Evolutionary conservation across 148 eudicot species (phyloP), one percentile per base, ranked within the genome.

Genomic region (Nepenthes gracilis): DNA sequence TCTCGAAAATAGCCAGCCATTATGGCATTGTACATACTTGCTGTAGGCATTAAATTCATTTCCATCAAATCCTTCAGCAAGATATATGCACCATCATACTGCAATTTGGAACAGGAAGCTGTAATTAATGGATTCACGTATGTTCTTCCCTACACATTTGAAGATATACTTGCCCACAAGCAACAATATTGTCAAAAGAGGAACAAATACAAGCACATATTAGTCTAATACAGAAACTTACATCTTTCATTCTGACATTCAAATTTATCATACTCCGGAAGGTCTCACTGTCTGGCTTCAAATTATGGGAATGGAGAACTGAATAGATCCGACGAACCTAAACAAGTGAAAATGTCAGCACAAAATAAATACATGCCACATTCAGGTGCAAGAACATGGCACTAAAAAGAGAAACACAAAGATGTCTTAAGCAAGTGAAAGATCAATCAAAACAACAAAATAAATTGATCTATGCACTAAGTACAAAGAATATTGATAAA

Each of bases 241-340:
- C 98, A 75, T 94, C 99, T 78, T 85, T 94, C 86, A 86, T 79
- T 76, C 69, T 83, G 51, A 86, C 90, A 43, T 65, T 68, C 64
- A 85, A 66, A 72, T 58, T 70, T 73, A 89, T 83, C 73, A 94
- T 79, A 69, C 71, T 75, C 77, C 95, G 84, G 85, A 77, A 76
- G 63, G 90, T 81, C 72, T 94, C 97, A 45, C 13, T 38, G 57
- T 80, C 77, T 14, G 81, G 77, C 74, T 76, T 71, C 77, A 87
- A 60, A 13, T 74, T 66, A 64, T 66, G 72, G 73, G 55, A 57
- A 59, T 43, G 12, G 60, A 94, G 75, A 75, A 77, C 54, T 5
- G 86, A 78, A 71, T 83, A 76, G 45, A 89, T 86, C 54, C 85
- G 85, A 63, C 71, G 78, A 75, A 83, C 98, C 97, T 90, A 68